Evolutionary conservation across 2,329 filamentous ascomycete genomes (phyloP), one percentile per base, ranked within the genome.

Genomic region (Talaromyces islandicus): DNA sequence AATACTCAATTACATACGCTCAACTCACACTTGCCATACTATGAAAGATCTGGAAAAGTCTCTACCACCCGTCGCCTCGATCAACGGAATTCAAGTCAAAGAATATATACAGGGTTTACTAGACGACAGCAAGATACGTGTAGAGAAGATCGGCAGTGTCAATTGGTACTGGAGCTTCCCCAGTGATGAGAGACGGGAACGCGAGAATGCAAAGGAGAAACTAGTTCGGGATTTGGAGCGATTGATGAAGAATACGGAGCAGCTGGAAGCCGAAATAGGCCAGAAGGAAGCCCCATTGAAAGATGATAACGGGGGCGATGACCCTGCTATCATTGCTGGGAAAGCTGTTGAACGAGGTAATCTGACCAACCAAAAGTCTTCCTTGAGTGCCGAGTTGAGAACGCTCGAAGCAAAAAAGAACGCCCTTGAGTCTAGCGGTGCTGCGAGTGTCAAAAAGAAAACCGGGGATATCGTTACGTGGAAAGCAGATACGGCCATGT

Each of bases 101-200:
- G 87, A 89, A 67, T 87, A 85, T 68, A 75, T 89, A 19, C 85
- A 87, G 69, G 77, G 80, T 4, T 79, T 89, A 21, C 75, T 78
- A 9, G 85, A 88, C 66, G 87, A 89, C 60, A 79, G 78, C 66
- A 80, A 82, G 66, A 82, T 89, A 62, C 80, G 81, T 19, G 82
- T 87, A 29, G 86, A 89, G 75, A 89, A 88, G 71, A 89, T 89
- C 66, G 87, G 86, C 50, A 86, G 80, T 64, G 86, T 85, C 29
- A 89, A 89, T 70, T 89, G 86, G 86, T 89, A 88, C 74, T 89
- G 87, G 87, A 82, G 80, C 64, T 89, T 88, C 69, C 77, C 74
- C 19, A 84, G 80, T 29, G 84, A 88, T 57, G 83, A 83, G 67
- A 81, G 77, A 68, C 80, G 79, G 54, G 70, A 73, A 19, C 76